These are phyloP conservation scores for Trypanosoma cruzi DNA, from an alignment of 208 protist species.

Conservation along the genomic window DNA sequence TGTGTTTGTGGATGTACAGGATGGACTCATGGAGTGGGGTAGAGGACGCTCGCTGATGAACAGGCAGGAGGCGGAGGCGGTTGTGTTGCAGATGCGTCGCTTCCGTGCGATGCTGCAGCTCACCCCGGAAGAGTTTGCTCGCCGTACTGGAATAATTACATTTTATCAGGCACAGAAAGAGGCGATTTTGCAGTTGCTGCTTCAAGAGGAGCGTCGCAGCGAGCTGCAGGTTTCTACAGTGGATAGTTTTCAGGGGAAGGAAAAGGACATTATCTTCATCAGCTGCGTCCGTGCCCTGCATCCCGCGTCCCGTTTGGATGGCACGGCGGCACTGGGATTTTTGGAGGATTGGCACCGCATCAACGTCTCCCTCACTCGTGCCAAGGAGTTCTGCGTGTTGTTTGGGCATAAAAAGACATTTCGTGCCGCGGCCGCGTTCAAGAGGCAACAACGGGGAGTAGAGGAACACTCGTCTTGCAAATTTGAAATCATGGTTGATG, in stretches of 20 bases:
- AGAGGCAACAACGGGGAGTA: slow-evolving; percentile 2
- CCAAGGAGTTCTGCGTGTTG: slow-evolving; percentile 79
- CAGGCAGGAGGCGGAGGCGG: slow-evolving; percentile 46
- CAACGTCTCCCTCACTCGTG: slow-evolving; percentile 94
- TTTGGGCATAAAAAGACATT: slow-evolving; percentile 60
- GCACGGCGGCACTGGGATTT: slow-evolving; percentile 77
- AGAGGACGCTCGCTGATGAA: slow-evolving; percentile 48
- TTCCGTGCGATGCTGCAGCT: slow-evolving; percentile 58
- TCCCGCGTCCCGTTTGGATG: slow-evolving; percentile 5
- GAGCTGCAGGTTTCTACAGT: slow-evolving; percentile 88
- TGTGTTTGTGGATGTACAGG: slow-evolving; percentile 69
- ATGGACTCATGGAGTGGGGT: slow-evolving; percentile 51
- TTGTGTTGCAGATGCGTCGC: slow-evolving; percentile 74
- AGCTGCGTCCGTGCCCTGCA: slow-evolving; percentile 81
- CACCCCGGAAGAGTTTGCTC: slow-evolving; percentile 50
- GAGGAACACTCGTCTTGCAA: not conserved
- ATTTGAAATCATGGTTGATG: slow-evolving; percentile 16
- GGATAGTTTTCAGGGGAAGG: slow-evolving; percentile 94
- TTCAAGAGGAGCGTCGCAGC: slow-evolving; percentile 49
- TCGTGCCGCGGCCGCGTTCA: not conserved
- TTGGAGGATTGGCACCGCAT: slow-evolving; percentile 86
- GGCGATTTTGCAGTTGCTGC: slow-evolving; percentile 44
- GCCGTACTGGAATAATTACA: slow-evolving; percentile 74
- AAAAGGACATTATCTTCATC: slow-evolving; percentile 94
- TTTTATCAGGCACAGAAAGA: slow-evolving; percentile 82